These are phyloP conservation scores for Escallonia herrerae DNA, from an alignment of 129 eudicot species.

Conservation along the genomic window DNA sequence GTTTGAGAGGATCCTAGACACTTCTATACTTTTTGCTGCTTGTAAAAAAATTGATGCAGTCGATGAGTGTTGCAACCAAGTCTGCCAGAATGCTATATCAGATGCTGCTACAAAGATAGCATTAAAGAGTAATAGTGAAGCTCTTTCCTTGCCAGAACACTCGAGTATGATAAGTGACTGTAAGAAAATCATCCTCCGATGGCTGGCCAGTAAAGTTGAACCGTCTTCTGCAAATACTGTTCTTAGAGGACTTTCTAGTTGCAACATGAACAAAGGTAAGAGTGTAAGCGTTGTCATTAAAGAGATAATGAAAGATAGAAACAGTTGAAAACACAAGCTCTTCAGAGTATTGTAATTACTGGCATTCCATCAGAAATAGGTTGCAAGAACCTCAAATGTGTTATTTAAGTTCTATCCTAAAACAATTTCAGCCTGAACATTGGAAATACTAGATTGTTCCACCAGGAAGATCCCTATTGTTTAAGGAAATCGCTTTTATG, in stretches of 20 bases:
- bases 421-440: too few relatives aligned
- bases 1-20: conserved; percentile 35
- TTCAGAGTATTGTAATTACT: too few relatives aligned
- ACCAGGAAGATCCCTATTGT: neutral
- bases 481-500: neutral
- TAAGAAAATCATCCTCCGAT: conserved; percentile 37
- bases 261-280: conserved; percentile 53
- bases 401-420: too few relatives aligned
- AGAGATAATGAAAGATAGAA: too few relatives aligned
- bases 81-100: conserved; percentile 47
- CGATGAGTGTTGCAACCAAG: conserved; percentile 46
- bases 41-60: conserved; percentile 42
- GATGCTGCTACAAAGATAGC: conserved; percentile 47
- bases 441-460: neutral
- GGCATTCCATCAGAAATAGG: too few relatives aligned
- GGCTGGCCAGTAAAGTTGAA: conserved; percentile 50
- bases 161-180: conserved; percentile 38
- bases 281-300: neutral
- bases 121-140: conserved; percentile 9
- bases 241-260: conserved; percentile 53
- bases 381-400: too few relatives aligned
- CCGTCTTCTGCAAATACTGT: conserved; percentile 34
- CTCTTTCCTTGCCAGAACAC: conserved; percentile 2
- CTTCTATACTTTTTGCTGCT: conserved; percentile 18
- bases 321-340: too few relatives aligned